Evolutionary conservation across 2,329 filamentous ascomycete species (phyloP), one percentile per base, ranked within the genome.

Genomic region (Xylariaceae sp.): DNA sequence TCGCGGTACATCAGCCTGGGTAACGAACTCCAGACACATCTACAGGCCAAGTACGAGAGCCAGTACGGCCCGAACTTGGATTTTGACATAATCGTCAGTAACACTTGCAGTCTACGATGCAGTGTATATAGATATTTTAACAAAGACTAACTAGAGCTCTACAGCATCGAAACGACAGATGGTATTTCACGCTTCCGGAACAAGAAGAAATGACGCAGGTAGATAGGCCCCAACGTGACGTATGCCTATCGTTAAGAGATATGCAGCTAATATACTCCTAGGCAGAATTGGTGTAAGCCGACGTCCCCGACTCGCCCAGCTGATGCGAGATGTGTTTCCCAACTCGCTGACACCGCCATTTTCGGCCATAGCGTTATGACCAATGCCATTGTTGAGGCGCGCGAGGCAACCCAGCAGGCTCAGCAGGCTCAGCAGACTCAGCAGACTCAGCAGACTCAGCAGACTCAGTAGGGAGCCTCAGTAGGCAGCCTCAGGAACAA

Each of bases 141-240:
- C 6, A 29, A 29, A 29, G 26, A 29, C 26, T 29, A 9, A 29
- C 26, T 9, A 29, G 9, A 9, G 26, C 26, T 29, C 26, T 17
- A 34, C 37, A 60, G 60, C 31, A 57, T 29, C 56, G 46, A 17
- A 58, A 53, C 44, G 57, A 60, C 11, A 43, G 55, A 2, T 62
- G 60, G 60, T 52, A 51, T 23, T 62, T 62, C 31, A 60, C 33
- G 48, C 45, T 5, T 41, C 57, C 6, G 3, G 41, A 16, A 5
- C 21, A 45, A 21, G 23, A 28, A 9, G 21, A 48, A 6, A 53
- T 62, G 19, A 33, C 57, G 14, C 28, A 45, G 4, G 60, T 62
- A 26, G 37, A 53, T 39, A 5, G 5, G 5, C 6, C 6, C 14
- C 6, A 21, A 6, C 14, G 7, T 39, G 19, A n/a, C 6, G 34